Base-by-base conservation (phyloP, 108 stramenopile species). In the Tribonema minus region DNA sequence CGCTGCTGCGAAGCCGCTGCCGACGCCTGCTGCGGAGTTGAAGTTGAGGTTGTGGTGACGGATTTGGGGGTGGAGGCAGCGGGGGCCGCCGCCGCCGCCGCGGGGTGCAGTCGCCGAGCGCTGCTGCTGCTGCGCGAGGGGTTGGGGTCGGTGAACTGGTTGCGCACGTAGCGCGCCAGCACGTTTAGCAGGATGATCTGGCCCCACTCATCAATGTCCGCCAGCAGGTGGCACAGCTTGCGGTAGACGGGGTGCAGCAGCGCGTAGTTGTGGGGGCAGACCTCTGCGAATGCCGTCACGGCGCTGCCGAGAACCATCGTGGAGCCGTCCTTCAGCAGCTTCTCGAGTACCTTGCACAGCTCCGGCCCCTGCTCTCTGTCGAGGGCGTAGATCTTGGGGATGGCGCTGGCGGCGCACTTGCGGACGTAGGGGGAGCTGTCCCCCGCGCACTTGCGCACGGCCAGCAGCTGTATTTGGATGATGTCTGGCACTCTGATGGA, bases 191-290 rank as follows among this genome's bases (percentile, higher is more conserved):
- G 85, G 31, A 92, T 79, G 54, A 96, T 90, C 85, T 99, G 96
- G 27, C 92, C 93, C 98, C 98, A 99, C 84, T 99, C 98, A 86
- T 99, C 98, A 87, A 96, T 90, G 86, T 99, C 98, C 0, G 96
- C 93, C 60, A 99, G 76, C 64, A 96, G 84, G 73, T 94, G 92
- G 87, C 98, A 99, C 41, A 97, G 81, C 86, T 95, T 96, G 33
- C 97, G 92, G 88, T 90, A 99, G 76, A 78, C 85, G 0, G 82
- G 77, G 81, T 99, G 98, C 69, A 99, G 85, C 35, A 97, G 63
- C 64, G 94, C 93, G 76, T 92, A 87, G 23, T 90, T 83, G 46
- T 89, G 70, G 15, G 96, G 96, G 86, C 96, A 96, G 34, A 98
- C 68, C 80, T 99, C 98, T 37, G 69, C 68, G 80, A 95, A 95